Evolutionary conservation across 1,139 yeast species (phyloP), one percentile per base, ranked within the genome.

Genomic region (Pichia sp.): DNA sequence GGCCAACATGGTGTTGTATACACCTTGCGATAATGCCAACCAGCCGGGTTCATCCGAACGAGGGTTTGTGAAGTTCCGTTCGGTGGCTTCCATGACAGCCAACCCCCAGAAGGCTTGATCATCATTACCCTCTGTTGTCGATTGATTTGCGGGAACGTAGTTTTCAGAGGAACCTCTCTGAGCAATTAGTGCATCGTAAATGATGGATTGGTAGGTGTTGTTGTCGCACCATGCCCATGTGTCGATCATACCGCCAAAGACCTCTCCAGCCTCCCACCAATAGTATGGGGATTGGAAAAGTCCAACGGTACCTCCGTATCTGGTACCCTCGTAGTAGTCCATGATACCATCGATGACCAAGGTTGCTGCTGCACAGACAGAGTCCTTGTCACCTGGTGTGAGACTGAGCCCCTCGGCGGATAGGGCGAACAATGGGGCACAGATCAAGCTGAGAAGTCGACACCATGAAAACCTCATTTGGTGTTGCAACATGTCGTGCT

Each of bases 181-280:
- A 63, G 74, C 79, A 53, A 78, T 67, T 57, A 89, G 64, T 3
- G 90, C 85, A 26, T 74, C 70, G 62, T 78, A 79, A 57, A 86
- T 75, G 26, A 78, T 59, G 4, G 74, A 73, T 55, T 75, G 80
- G 62, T 74, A 84, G 1, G 88, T 78, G 61, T 76, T 76, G 67
- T 87, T 83, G 34, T 78, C 71, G 66, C 89, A 82, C 64, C 78
- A 78, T 59, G 72, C 78, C 62, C 83, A 74, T 64, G 82, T 85
- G 65, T 85, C 91, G 49, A 88, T 70, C 70, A 88, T 63, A 10
- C 88, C 78, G 12, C 91, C 93, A 82, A 88, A 84, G 0, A 87
- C 89, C 54, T 89, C 95, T 58, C 96, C 96, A 44, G 95, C 93
- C 71, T 85, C 87, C 96, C 96, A 89, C 96, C 96, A 89, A 73